Evolutionary conservation across 1,139 yeast genomes (phyloP), one percentile per base, ranked within the genome.

Genomic region (Geotrichum candidum): DNA sequence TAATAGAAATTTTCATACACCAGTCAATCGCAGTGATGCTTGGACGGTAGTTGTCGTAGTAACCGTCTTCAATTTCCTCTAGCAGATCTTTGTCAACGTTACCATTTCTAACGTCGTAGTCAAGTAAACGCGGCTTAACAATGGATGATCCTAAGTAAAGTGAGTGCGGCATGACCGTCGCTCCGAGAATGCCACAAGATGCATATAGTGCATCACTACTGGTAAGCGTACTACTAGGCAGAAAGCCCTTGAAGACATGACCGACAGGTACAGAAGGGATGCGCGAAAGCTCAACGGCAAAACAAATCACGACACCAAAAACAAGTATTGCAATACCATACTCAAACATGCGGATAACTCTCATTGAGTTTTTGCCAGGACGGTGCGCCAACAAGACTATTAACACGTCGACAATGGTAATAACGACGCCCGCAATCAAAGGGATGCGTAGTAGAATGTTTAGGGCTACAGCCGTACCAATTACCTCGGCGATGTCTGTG

Each of bases 111-210:
- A 83, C 74, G 73, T 94, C 99, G 70, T 81, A 92, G 54, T 91
- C 97, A 66, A 85, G 81, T 65, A 94, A 78, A 64, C 99, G 82
- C 1, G 97, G 88, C 73, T 92, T 97, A 10, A 94, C 98, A 62
- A 94, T 80, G 1, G 97, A 96, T 0, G 96, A 88, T 0, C 99
- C 99, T 62, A 94, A 78, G 72, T 89, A 94, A 54, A 94, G 78
- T 1, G 96, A 88, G 73, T 94, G 99, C 2, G 99, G 99, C 99
- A 94, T 94, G 38, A 94, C 96, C 0, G 98, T 95, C 35, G 98
- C 97, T 25, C 99, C 99, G 61, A 94, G 78, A 61, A 94, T 88
- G 27, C 97, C 98, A 68, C 96, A 85, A 59, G 96, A 85, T 53
- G 90, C 78, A 72, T 89, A 94, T 54, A 92, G 78, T 0, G 97